Base-by-base conservation (phyloP, 108 stramenopile genomes). In the Fistulifera pelliculosa region DNA sequence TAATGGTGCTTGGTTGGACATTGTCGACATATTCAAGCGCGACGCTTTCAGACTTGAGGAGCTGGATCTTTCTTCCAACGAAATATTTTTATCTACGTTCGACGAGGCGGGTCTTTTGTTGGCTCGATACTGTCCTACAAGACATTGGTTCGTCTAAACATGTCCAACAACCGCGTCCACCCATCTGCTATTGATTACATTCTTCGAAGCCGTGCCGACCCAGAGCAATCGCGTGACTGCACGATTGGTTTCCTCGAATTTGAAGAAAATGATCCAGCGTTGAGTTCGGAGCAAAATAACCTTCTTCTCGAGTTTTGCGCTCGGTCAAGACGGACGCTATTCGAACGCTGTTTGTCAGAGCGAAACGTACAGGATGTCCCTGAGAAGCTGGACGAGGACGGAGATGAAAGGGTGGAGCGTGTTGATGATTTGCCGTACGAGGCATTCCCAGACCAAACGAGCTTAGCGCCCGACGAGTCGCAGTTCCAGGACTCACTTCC, bases 11-110 rank as follows among this genome's bases (percentile, higher is more conserved):
- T 75, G 51, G 14, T 61, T 76, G 18, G 77, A 76, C 27, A 74
- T 83, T 27, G 31, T 79, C 52, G 61, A 60, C 15, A 43, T 79
- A 25, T 38, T 79, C 23, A 65, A 73, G 18, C 53, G 76, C 56
- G 75, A 74, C 39, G 66, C 73, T 0, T 68, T 84, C 13, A 55
- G 52, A 21, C 61, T 84, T 1, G 52, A 58, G 15, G 61, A 56
- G 35, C 60, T 80, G 11, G 79, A 75, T 55, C 52, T 84, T 7
- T 80, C 83, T 16, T 49, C 62, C 40, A 77, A 84, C 61, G 57
- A 64, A 25, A 40, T 76, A 11, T 27, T 38, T 31, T 47, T 70
- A n/a, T 25, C 31, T 8, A 35, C 31, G 6, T 35, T 35, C 31
- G 31, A 35, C 31, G 31, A 35, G 8, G 31, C 31, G 8, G 31